Percentiles rank a stretch among this genome's conserved stretches.
Conservation (phyloP, 2,329 filamentous ascomycete genomes). For the Penicillium rolfsii region DNA sequence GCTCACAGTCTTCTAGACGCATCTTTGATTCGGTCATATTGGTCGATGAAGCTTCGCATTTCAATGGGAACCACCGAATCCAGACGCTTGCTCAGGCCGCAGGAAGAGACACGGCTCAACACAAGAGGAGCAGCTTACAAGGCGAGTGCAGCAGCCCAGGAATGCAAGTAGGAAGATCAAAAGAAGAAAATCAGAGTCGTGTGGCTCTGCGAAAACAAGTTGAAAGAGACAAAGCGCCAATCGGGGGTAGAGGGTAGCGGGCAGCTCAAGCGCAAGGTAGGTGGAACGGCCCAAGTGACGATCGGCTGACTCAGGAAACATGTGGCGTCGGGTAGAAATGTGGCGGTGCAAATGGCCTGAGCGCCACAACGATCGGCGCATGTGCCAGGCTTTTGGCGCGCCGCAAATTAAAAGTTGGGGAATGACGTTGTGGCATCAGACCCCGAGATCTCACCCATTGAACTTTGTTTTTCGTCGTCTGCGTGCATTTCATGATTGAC, state of each 20-base stretch:
- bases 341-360: constrained; percentile 18
- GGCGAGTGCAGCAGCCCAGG: constrained; percentile 24
- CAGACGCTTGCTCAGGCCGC: constrained; percentile 28
- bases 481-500: constrained; percentile 3
- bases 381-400: constrained; percentile 23
- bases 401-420: constrained; percentile 9
- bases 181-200: background rate
- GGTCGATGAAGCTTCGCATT: constrained; percentile 63
- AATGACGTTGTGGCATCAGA: constrained; percentile 30
- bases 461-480: constrained; percentile 14
- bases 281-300: constrained; percentile 24
- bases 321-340: constrained; percentile 8
- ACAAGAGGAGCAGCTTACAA: constrained; percentile 33
- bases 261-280: constrained; percentile 7
- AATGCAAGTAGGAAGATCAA: background rate
- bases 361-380: constrained; percentile 25
- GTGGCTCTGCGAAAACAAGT: constrained; percentile 2
- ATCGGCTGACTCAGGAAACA: constrained; percentile 27
- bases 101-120: constrained; percentile 25
- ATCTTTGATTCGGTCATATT: constrained; percentile 77
- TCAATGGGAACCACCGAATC: constrained; percentile 46
- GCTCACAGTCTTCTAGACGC: constrained; percentile 85
- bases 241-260: constrained; percentile 12
- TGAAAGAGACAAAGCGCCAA: constrained; percentile 7
- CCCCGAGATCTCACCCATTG: background rate